These are phyloP conservation scores for Rutstroemia sp. DNA, from an alignment of 2,329 filamentous ascomycete genomes.

Conservation along the genomic window DNA sequence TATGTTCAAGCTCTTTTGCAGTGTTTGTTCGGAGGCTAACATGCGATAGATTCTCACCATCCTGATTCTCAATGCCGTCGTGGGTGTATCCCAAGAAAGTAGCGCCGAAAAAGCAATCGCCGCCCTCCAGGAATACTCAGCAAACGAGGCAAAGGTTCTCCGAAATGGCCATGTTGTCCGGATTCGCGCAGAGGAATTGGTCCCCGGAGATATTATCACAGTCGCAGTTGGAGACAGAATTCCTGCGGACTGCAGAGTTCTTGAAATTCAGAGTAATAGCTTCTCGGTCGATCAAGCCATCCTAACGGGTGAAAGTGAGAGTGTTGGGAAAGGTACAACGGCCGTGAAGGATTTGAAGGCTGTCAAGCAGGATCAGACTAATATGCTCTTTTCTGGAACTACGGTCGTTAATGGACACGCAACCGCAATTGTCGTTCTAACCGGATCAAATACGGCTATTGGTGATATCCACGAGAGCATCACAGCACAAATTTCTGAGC, in stretches of 20 bases:
- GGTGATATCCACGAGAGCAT: conserved; percentile 99
- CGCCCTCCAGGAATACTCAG: conserved; percentile 96
- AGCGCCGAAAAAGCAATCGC: conserved; percentile 98
- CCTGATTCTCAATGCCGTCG: conserved; percentile 89
- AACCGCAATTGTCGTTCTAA: conserved; percentile 82
- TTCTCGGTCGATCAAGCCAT: conserved; percentile 97
- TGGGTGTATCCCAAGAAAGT: conserved; percentile 97
- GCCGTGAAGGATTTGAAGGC: conserved; percentile 70
- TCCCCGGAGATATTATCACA: conserved; percentile 87
- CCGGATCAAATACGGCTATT: conserved; percentile 85
- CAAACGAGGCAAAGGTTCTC: conserved; percentile 91
- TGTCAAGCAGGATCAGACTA: conserved; percentile 94
- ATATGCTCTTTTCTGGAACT: conserved; percentile 97
- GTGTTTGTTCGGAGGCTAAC: conserved; percentile 12
- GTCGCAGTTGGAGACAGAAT: conserved; percentile 88
- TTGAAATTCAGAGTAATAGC: conserved; percentile 92
- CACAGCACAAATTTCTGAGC: conserved; percentile 93
- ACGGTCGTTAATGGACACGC: conserved; percentile 94
- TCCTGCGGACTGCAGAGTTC: conserved; percentile 85
- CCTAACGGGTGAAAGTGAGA: conserved; percentile 95
- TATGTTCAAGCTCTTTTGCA: conserved; percentile 42
- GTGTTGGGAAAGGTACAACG: conserved; percentile 74
- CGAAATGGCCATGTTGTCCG: conserved; percentile 68
- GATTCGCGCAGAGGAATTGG: conserved; percentile 93
- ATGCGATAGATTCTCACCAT: conserved; percentile 79